Evolutionary conservation across 169 alveolate genomes (phyloP).

Genomic region (Plasmodium vivax): DNA sequence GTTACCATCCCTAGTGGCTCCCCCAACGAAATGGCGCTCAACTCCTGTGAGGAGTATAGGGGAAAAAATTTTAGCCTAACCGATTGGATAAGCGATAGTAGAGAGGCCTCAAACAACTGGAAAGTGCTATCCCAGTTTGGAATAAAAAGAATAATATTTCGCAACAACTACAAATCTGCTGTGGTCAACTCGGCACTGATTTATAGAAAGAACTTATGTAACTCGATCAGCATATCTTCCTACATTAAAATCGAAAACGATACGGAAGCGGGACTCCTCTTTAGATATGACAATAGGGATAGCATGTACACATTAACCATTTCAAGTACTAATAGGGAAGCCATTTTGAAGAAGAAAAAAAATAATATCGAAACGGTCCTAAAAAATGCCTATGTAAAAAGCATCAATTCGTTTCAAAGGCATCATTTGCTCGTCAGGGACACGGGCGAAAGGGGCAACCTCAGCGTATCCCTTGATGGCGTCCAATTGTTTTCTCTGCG

Average conservation of each 20-base stretch:
- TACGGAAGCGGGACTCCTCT: constrained; percentile 58
- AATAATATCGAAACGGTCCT: constrained; percentile 28
- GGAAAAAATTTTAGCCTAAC: neutral
- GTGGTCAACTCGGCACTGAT: constrained; percentile 2
- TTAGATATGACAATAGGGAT: constrained; percentile 50
- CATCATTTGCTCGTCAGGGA: constrained; percentile 47
- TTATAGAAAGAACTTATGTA: constrained; percentile 38
- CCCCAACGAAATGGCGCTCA: neutral
- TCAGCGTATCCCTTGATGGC: constrained; percentile 17
- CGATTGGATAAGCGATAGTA: constrained; percentile 26
- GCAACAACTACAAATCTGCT: constrained; percentile 1
- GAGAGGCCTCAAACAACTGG: constrained; percentile 14
- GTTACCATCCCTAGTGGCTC: neutral
- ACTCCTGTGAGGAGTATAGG: constrained; percentile 10
- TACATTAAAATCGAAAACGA: constrained; percentile 48
- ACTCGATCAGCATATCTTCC: constrained; percentile 16
- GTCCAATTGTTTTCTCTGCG: constrained; percentile 16
- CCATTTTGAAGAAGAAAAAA: constrained; percentile 25
- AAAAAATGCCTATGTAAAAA: constrained; percentile 13
- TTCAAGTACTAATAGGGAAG: constrained; percentile 28
- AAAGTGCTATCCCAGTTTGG: constrained; percentile 42
- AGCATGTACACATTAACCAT: constrained; percentile 56
- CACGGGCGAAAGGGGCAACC: constrained; percentile 41
- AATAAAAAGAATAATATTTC: constrained; percentile 15
- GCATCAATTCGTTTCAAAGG: constrained; percentile 56